Conservation (phyloP, 139 green algal genomes). For the Chlorella vulgaris region DNA sequence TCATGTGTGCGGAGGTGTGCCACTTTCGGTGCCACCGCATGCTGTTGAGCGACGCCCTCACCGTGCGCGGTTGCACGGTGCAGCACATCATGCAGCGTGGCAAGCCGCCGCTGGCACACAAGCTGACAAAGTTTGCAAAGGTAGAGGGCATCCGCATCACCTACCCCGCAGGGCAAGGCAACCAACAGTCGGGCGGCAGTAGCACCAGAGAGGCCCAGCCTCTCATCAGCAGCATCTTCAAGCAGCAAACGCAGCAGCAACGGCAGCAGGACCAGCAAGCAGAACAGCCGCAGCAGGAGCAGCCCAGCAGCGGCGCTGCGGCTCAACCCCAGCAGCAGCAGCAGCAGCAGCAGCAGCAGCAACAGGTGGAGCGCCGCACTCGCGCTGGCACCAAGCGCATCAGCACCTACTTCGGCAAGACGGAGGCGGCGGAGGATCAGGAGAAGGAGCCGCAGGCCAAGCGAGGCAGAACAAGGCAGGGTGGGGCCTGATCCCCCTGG, state of each 20-base stretch:
- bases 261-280: neutral
- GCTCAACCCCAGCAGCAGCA: neutral
- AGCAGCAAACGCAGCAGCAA: neutral
- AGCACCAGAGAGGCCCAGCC: neutral
- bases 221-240: neutral
- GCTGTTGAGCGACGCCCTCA: constrained; percentile 31
- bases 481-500: too few species aligned
- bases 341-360: neutral
- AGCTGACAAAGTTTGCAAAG: constrained; percentile 34
- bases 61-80: constrained; percentile 2
- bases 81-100: constrained; percentile 22
- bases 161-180: neutral
- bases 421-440: neutral
- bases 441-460: neutral
- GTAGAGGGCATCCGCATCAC: constrained; percentile 9
- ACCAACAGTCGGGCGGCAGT: neutral
- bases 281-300: neutral
- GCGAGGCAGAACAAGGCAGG: neutral
- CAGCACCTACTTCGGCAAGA: too few species aligned
- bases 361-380: neutral
- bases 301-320: neutral
- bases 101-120: constrained; percentile 21
- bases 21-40: constrained; percentile 28
- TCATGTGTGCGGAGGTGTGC: constrained; percentile 17
- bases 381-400: neutral